phyloP scores from a whole-genome alignment of 2,329 filamentous ascomycete species.

The Ophiostoma novo-ulmi region DNA sequence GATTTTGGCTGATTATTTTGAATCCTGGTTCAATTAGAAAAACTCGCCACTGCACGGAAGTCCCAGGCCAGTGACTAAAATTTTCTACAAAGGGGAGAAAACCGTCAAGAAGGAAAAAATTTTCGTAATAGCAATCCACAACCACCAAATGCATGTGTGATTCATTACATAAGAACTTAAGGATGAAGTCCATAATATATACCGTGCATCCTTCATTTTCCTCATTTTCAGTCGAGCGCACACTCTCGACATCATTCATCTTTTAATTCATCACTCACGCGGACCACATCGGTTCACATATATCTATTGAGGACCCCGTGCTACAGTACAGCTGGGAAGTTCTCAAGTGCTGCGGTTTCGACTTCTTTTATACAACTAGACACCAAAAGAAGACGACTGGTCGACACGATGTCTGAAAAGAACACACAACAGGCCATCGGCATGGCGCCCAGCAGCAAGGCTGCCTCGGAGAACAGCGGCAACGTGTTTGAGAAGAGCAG shows the following conservation, averaged over 20 bases:
- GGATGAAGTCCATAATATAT: neutral
- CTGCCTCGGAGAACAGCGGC: constrained; percentile 7
- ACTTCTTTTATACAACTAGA: neutral
- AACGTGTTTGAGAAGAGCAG: constrained; percentile 17
- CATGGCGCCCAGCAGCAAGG: neutral
- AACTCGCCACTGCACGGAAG: constrained; percentile 16
- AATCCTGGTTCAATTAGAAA: neutral
- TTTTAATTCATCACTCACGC: neutral
- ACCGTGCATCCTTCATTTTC: neutral
- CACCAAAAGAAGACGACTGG: neutral
- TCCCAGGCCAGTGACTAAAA: constrained; percentile 19
- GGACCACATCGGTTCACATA: neutral
- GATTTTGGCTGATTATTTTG: neutral
- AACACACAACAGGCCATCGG: neutral
- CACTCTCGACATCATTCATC: constrained; percentile 5
- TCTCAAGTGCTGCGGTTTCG: neutral
- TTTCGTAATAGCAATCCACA: constrained; percentile 15
- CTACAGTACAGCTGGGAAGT: neutral
- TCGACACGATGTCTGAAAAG: constrained; percentile 16
- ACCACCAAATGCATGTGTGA: neutral
- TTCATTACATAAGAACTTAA: neutral
- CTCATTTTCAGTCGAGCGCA: neutral
- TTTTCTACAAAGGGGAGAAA: constrained; percentile 17
- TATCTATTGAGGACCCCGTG: neutral
- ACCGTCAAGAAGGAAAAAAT: neutral